phyloP scores from a whole-genome alignment of 2,329 filamentous ascomycete genomes.

The Cyphellophora attinorum region DNA sequence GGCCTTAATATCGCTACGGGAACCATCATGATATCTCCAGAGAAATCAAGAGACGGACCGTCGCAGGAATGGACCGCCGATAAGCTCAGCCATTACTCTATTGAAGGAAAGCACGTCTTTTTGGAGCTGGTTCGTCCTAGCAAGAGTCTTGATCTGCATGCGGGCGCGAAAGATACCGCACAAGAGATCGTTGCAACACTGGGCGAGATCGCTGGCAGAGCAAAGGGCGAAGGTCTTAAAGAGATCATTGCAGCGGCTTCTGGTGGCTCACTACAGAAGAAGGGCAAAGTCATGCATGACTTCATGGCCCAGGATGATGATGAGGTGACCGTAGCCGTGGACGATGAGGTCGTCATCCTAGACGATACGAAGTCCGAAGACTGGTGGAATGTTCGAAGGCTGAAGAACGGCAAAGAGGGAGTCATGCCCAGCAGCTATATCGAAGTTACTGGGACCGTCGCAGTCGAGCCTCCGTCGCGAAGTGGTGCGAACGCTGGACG shows the following conservation, averaged over 20 bases:
- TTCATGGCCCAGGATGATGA: conserved; percentile 96
- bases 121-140: conserved; percentile 84
- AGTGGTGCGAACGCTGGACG: conserved; percentile 50
- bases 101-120: conserved; percentile 96
- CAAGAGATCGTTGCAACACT: conserved; percentile 83
- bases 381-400: conserved; percentile 90
- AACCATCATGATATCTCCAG: conserved; percentile 81
- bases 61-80: conserved; percentile 91
- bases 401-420: conserved; percentile 89
- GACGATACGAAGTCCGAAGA: conserved; percentile 91
- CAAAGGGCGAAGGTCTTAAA: conserved; percentile 66
- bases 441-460: conserved; percentile 65
- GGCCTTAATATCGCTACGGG: conserved; percentile 88
- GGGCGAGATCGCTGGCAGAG: conserved; percentile 79
- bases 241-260: conserved; percentile 78
- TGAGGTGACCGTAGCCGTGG: conserved; percentile 82
- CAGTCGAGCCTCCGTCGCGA: conserved; percentile 40
- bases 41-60: conserved; percentile 70
- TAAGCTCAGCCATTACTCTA: conserved; percentile 92
- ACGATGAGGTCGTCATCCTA: conserved; percentile 81
- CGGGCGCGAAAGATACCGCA: conserved; percentile 92
- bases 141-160: conserved; percentile 94
- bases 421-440: conserved; percentile 96
- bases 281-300: conserved; percentile 81
- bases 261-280: conserved; percentile 57